phyloP scores from a whole-genome alignment of 768 basidiomycete species.

The Tephrocybe sp. region DNA sequence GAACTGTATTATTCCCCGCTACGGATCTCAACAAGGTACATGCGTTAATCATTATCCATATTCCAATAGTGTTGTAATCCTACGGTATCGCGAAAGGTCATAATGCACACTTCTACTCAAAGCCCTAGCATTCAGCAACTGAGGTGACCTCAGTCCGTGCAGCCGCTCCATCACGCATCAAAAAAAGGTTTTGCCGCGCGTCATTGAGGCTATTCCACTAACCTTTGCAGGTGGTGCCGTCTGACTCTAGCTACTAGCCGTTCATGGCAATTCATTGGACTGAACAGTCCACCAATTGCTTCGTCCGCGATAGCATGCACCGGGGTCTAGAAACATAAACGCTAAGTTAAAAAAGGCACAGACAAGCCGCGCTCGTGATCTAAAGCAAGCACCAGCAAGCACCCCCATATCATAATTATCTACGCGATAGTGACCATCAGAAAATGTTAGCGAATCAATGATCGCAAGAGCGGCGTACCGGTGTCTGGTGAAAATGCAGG shows the following conservation, averaged over 20 bases:
- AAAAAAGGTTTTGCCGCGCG: background rate
- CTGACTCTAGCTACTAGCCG: background rate
- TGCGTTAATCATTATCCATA: background rate
- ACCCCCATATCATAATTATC: background rate
- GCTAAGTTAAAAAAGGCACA: conserved; percentile 6
- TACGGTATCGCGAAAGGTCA: too few species aligned
- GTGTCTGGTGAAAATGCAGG: background rate
- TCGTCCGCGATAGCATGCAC: conserved; percentile 3
- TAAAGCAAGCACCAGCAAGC: conserved; percentile 1
- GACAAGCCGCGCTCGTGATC: too few species aligned
- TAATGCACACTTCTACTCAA: too few species aligned
- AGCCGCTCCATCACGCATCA: conserved; percentile 1
- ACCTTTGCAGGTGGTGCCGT: conserved; percentile 4
- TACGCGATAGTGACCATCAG: conserved; percentile 3
- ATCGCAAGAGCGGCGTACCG: conserved; percentile 7
- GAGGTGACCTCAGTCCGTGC: background rate
- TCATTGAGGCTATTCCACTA: conserved; percentile 1
- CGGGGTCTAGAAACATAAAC: background rate
- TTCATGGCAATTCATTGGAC: conserved; percentile 1
- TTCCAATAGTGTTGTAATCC: background rate
- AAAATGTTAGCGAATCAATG: conserved; percentile 5
- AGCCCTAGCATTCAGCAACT: too few species aligned
- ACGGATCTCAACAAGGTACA: background rate
- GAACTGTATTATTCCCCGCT: background rate
- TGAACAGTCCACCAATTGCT: background rate